Conservation (phyloP, 2,329 filamentous ascomycete genomes). For the Pseudopithomyces chartarum region DNA sequence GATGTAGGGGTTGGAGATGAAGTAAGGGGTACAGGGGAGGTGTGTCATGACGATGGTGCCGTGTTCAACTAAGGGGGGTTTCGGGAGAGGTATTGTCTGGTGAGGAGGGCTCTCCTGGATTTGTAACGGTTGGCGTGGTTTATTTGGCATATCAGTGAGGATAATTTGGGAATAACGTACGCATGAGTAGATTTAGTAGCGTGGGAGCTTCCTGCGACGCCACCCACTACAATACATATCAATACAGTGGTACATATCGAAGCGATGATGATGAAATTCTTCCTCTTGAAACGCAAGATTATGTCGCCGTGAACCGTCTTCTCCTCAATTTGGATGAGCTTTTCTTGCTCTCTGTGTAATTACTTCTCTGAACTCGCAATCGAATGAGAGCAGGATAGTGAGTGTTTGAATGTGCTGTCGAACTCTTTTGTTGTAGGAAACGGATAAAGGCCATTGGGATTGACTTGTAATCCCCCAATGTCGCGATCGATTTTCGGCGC, state of each 20-base stretch:
- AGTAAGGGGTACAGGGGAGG: conserved; percentile 12
- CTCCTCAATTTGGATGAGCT: conserved; percentile 2
- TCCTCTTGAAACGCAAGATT: conserved; percentile 13
- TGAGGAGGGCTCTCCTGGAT: too few species aligned
- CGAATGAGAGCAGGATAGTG: background rate
- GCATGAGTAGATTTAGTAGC: background rate
- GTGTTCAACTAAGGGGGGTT: too few species aligned
- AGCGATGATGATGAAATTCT: conserved; percentile 12
- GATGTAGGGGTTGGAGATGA: conserved; percentile 5
- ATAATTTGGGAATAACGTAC: background rate
- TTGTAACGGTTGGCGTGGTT: too few species aligned
- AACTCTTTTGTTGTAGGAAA: conserved; percentile 5
- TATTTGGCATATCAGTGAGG: too few species aligned
- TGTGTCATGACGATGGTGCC: conserved; percentile 14
- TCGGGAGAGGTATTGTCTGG: too few species aligned
- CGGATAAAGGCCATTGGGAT: conserved; percentile 14
- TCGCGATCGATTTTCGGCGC: conserved; percentile 13
- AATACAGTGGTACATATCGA: conserved; percentile 2
- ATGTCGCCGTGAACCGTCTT: background rate
- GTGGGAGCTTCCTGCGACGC: conserved; percentile 13
- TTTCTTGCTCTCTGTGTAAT: background rate
- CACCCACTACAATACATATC: conserved; percentile 8
- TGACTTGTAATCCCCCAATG: conserved; percentile 13
- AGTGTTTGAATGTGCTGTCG: conserved; percentile 4
- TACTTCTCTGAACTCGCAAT: conserved; percentile 1